These are phyloP conservation scores for Chlorella vulgaris DNA, from an alignment of 139 green algal genomes.

Conservation along the genomic window DNA sequence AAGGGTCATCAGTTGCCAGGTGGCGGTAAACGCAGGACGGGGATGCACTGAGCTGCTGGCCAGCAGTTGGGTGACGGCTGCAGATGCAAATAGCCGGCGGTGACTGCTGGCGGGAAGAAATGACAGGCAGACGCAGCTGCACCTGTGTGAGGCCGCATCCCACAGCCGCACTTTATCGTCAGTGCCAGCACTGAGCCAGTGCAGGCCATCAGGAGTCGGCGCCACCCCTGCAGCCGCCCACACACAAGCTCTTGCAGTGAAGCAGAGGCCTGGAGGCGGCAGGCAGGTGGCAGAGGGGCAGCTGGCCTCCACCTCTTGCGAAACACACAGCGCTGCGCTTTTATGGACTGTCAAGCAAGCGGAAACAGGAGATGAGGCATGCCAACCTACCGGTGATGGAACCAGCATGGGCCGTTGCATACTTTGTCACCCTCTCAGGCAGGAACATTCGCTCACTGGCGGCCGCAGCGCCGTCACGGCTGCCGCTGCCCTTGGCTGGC, in stretches of 20 bases:
- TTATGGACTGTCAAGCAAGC: slow-evolving; percentile 42
- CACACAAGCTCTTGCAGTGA: not conserved
- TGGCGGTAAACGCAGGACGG: not conserved
- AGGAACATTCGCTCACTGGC: slow-evolving; percentile 26
- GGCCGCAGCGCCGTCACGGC: not conserved
- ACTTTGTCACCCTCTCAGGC: slow-evolving; percentile 20
- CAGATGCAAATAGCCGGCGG: not conserved
- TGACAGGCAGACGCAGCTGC: not conserved
- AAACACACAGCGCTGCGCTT: not conserved
- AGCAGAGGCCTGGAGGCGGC: not conserved
- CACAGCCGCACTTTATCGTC: slow-evolving; percentile 83
- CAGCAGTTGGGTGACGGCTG: not conserved
- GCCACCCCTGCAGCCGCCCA: slow-evolving; percentile 52
- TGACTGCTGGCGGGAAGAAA: too few relatives aligned
- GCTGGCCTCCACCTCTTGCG: not conserved
- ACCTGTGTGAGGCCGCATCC: slow-evolving; percentile 57
- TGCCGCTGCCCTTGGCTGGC: not conserved
- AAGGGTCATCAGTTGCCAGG: not conserved
- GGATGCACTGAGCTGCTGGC: not conserved
- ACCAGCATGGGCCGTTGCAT: slow-evolving; percentile 20
- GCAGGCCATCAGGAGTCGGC: slow-evolving; percentile 66
- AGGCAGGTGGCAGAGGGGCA: not conserved
- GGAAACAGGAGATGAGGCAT: not conserved
- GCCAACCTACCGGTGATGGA: slow-evolving; percentile 31
- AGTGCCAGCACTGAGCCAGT: slow-evolving; percentile 70